A percentile compares a stretch with the other conserved stretches of the same genome.
Conservation (phyloP, 2,329 filamentous ascomycete species). For the Fonsecaea nubica region DNA sequence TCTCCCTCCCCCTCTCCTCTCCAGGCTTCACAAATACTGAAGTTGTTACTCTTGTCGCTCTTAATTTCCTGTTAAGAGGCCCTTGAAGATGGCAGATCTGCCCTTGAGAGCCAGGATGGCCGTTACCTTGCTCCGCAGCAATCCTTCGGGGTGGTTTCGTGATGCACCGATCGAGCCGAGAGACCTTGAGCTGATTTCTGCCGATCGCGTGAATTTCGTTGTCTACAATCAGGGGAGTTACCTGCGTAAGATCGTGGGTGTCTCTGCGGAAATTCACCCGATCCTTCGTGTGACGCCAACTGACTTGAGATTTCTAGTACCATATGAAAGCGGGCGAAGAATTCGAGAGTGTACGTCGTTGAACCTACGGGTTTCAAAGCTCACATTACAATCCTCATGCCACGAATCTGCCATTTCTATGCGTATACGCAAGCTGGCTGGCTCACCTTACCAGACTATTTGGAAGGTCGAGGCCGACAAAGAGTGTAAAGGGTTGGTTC, state of each 20-base stretch:
- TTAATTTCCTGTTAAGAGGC: neutral
- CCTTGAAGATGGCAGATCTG: neutral
- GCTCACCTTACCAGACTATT: conserved; percentile 13
- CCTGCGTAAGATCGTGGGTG: conserved; percentile 19
- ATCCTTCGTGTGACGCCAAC: neutral
- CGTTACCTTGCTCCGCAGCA: neutral
- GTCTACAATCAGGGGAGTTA: conserved; percentile 12
- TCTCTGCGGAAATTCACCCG: neutral
- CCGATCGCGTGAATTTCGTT: conserved; percentile 7
- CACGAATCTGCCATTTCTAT: neutral
- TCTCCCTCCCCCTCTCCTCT: neutral
- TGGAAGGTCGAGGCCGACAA: conserved; percentile 21
- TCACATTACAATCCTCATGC: neutral
- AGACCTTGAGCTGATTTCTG: conserved; percentile 6
- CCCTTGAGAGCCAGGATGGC: neutral
- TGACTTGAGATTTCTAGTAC: conserved; percentile 5
- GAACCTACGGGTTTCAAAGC: neutral
- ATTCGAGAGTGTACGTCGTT: neutral
- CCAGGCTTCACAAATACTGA: neutral
- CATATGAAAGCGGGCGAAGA: conserved; percentile 12
- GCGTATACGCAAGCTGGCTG: neutral
- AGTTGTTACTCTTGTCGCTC: neutral
- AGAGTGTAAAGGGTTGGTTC: conserved; percentile 15
- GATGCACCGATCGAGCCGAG: conserved; percentile 14
- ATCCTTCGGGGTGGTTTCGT: conserved; percentile 14